phyloP scores from a whole-genome alignment of 176 grass and related monocot genomes.

The Oryza punctata region DNA sequence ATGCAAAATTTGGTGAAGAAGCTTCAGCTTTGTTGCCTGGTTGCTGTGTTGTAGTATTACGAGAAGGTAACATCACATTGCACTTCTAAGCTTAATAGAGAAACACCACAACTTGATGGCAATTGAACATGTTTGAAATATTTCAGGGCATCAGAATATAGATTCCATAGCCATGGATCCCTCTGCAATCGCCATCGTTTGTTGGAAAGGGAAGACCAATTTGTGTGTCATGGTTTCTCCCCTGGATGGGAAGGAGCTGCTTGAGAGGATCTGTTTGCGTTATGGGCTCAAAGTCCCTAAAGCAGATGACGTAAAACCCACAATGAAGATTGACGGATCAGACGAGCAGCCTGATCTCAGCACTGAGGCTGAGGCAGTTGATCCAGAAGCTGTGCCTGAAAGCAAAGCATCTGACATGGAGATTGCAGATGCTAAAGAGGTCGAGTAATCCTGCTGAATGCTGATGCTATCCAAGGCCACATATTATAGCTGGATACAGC shows the following conservation, averaged over 20 bases:
- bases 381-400: conserved; percentile 33
- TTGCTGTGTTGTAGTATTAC: conserved; percentile 73
- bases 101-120: background rate
- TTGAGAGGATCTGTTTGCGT: conserved; percentile 74
- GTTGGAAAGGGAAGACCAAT: conserved; percentile 99
- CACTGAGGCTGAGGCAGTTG: background rate
- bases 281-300: conserved; percentile 43
- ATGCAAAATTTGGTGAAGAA: conserved; percentile 64
- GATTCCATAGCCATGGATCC: conserved; percentile 58
- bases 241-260: conserved; percentile 78
- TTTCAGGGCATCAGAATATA: conserved; percentile 50
- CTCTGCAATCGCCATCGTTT: conserved; percentile 71
- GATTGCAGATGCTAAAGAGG: conserved; percentile 27
- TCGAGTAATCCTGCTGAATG: conserved; percentile 21
- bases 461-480: background rate
- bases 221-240: conserved; percentile 84
- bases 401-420: conserved; percentile 35
- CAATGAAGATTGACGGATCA: conserved; percentile 21
- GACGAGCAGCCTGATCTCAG: conserved; percentile 11
- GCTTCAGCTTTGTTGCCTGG: conserved; percentile 68
- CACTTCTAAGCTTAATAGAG: background rate
- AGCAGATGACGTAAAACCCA: conserved; percentile 18
- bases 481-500: background rate
- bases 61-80: conserved; percentile 57
- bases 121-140: conserved; percentile 1